phyloP scores from a whole-genome alignment of 495 filamentous ascomycete species.

The Corynascus novoguineensis region DNA sequence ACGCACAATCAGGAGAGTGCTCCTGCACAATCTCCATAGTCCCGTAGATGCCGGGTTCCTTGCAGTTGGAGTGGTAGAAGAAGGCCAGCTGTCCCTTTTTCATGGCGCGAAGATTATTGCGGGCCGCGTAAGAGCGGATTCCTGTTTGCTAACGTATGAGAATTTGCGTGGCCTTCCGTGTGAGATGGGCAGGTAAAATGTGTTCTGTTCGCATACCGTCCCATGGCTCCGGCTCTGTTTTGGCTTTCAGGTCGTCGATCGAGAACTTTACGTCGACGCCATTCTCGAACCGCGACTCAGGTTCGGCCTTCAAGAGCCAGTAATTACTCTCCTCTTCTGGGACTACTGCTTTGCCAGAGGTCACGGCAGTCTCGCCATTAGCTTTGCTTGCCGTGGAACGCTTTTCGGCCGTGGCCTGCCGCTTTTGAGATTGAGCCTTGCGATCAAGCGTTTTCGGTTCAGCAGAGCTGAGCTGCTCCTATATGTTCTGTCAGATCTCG shows the following conservation, averaged over 20 bases:
- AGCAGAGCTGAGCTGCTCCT: neutral
- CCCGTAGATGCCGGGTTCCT: constrained; percentile 84
- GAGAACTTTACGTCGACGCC: constrained; percentile 86
- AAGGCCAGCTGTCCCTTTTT: constrained; percentile 86
- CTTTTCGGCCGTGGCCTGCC: neutral
- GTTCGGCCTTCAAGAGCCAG: constrained; percentile 97
- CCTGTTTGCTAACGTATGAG: constrained; percentile 27
- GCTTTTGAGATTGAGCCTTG: neutral
- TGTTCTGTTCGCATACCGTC: constrained; percentile 54
- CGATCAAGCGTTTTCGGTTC: neutral
- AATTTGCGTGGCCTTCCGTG: too few relatives aligned
- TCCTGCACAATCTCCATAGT: constrained; percentile 87
- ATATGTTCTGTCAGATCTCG: neutral
- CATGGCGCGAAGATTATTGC: constrained; percentile 87
- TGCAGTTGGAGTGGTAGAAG: constrained; percentile 97
- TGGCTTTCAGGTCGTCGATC: constrained; percentile 77
- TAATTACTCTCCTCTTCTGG: constrained; percentile 45
- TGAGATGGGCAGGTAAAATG: neutral
- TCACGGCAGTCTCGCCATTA: neutral
- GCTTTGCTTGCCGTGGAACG: neutral
- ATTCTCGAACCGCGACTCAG: constrained; percentile 77
- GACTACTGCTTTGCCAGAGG: neutral
- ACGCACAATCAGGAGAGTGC: constrained; percentile 69
- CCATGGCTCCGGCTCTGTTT: constrained; percentile 76
- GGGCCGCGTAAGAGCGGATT: constrained; percentile 52